Percentiles rank a stretch among this genome's conserved stretches.
phyloP scores from a whole-genome alignment of 331 rosid genomes.

The Malus hybrid region DNA sequence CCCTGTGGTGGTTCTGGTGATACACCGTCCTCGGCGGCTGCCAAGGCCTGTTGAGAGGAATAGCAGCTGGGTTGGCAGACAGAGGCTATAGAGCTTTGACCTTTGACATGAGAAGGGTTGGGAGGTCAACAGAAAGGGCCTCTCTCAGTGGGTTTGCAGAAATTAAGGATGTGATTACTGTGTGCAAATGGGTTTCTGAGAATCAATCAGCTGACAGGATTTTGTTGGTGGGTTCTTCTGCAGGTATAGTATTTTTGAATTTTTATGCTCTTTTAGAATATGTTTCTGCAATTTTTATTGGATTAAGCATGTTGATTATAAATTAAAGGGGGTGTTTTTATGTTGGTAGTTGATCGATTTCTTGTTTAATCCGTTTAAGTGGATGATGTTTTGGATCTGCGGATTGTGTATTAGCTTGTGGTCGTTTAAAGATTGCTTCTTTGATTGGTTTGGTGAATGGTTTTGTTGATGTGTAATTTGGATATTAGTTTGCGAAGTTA shows the following conservation, averaged over 20 bases:
- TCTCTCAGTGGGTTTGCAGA: neutral
- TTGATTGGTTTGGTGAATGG: slow-evolving; percentile 3
- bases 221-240: too few relatives aligned
- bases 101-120: slow-evolving; percentile 89
- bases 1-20: slow-evolving; percentile 52
- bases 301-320: slow-evolving; percentile 3
- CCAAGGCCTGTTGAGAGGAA: slow-evolving; percentile 75
- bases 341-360: too few relatives aligned
- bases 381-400: slow-evolving; percentile 13
- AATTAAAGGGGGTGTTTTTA: neutral
- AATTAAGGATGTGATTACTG: too few relatives aligned
- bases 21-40: slow-evolving; percentile 77
- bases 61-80: slow-evolving; percentile 56
- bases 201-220: too few relatives aligned
- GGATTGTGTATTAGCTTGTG: neutral
- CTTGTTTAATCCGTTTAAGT: neutral
- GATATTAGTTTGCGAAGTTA: neutral
- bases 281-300: neutral
- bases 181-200: too few relatives aligned
- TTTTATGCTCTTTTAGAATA: neutral
- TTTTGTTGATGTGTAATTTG: slow-evolving; percentile 9
- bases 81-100: slow-evolving; percentile 60
- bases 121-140: slow-evolving; percentile 65
- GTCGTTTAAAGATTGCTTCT: slow-evolving; percentile 1
- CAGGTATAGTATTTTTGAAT: neutral